Percentiles rank a stretch among this genome's conserved stretches.
Conservation (phyloP, 371 early-diverging fungal species). For the Mucor ambiguus region DNA sequence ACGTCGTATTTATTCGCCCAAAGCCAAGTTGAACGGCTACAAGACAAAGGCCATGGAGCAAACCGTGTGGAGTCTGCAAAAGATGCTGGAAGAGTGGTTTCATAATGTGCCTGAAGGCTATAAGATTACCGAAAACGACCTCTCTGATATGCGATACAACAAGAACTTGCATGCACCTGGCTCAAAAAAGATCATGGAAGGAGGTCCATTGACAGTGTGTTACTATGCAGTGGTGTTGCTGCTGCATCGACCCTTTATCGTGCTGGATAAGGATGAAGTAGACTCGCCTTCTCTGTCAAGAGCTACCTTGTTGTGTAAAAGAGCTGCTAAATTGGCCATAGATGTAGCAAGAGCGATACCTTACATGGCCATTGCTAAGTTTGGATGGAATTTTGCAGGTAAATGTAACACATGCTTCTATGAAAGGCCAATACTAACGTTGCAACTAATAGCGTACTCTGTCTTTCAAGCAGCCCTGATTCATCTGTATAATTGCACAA, state of each 20-base stretch:
- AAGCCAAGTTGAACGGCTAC: constrained; percentile 29
- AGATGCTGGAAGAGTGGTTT: constrained; percentile 37
- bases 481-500: constrained; percentile 46
- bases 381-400: constrained; percentile 52
- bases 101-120: constrained; percentile 21
- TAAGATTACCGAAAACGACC: constrained; percentile 27
- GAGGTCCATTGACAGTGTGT: constrained; percentile 49
- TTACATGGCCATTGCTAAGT: constrained; percentile 29
- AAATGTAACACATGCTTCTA: not conserved
- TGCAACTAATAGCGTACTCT: constrained; percentile 32
- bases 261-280: constrained; percentile 16
- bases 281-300: constrained; percentile 20
- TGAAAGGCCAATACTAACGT: too few relatives aligned
- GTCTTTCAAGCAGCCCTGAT: constrained; percentile 46
- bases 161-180: constrained; percentile 8
- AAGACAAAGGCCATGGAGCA: constrained; percentile 29
- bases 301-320: constrained; percentile 41
- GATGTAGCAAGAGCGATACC: constrained; percentile 50
- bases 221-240: constrained; percentile 43
- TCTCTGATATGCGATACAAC: constrained; percentile 8
- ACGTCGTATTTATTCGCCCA: constrained; percentile 40
- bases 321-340: constrained; percentile 54
- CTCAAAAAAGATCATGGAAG: constrained; percentile 20
- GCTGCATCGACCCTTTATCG: constrained; percentile 55
- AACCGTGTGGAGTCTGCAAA: constrained; percentile 28